Conservation (phyloP, 116 monocot species). For the Phalaenopsis hybrid region DNA sequence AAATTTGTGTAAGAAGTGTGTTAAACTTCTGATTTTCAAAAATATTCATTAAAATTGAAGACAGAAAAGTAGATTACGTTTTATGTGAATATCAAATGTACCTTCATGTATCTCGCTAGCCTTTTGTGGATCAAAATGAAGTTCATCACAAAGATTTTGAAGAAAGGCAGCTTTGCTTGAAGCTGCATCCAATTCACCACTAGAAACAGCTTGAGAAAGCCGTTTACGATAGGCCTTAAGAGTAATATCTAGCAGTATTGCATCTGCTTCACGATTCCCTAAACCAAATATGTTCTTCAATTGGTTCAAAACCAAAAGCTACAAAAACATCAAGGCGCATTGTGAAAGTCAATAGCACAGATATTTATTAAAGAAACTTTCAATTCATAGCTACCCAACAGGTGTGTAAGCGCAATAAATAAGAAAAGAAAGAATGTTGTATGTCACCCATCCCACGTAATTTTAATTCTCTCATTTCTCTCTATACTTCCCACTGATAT, state of each 20-base stretch:
- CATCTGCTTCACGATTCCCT: slow-evolving; percentile 80
- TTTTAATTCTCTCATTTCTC: slow-evolving; percentile 1
- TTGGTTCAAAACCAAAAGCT: slow-evolving; percentile 70
- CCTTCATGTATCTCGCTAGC: slow-evolving; percentile 95
- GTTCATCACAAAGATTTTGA: slow-evolving; percentile 81
- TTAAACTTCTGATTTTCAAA: not conserved
- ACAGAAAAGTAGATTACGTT: not conserved
- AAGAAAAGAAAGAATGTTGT: not conserved
- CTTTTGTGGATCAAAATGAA: slow-evolving; percentile 79
- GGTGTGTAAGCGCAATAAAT: not conserved
- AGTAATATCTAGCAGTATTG: slow-evolving; percentile 70
- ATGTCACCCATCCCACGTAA: not conserved
- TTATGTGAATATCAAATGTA: slow-evolving; percentile 14
- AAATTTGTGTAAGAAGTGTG: not conserved
- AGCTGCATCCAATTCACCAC: slow-evolving; percentile 70
- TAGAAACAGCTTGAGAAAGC: slow-evolving; percentile 68
- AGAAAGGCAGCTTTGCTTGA: slow-evolving; percentile 90
- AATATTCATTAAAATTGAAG: not conserved
- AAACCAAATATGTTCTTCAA: slow-evolving; percentile 93
- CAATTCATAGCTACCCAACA: not conserved
- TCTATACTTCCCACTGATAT: not conserved
- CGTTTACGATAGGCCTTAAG: slow-evolving; percentile 65
- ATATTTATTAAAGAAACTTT: not conserved
- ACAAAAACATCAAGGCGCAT: slow-evolving; percentile 12
- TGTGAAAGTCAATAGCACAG: not conserved